phyloP scores from a whole-genome alignment of 352 stramenopile species.

The Phytophthora cactorum region DNA sequence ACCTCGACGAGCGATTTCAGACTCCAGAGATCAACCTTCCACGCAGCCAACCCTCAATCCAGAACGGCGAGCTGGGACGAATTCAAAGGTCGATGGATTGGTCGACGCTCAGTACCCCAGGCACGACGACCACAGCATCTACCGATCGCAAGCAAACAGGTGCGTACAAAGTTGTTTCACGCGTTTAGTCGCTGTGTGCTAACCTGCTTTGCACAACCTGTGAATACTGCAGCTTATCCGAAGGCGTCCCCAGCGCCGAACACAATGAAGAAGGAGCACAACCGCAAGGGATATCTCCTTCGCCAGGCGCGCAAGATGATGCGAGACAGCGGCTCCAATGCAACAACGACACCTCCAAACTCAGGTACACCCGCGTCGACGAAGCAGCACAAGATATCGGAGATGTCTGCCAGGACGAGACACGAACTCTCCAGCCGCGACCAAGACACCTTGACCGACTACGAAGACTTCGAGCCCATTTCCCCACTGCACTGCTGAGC shows the following conservation, averaged over 20 bases:
- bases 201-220: background rate
- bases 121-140: background rate
- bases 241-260: conserved; percentile 12
- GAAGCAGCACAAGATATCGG: conserved; percentile 15
- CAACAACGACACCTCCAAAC: background rate
- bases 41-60: conserved; percentile 12
- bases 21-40: conserved; percentile 16
- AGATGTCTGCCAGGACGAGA: conserved; percentile 11
- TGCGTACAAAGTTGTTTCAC: conserved; percentile 4
- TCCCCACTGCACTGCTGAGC: conserved; percentile 27
- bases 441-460: background rate
- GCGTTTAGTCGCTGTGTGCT: background rate
- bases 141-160: conserved; percentile 31
- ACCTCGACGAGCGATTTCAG: conserved; percentile 31
- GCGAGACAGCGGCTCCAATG: conserved; percentile 26
- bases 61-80: conserved; percentile 21
- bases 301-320: conserved; percentile 62
- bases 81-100: conserved; percentile 30
- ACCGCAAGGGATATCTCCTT: conserved; percentile 73
- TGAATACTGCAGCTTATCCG: conserved; percentile 17
- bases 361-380: background rate
- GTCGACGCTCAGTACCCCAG: conserved; percentile 1
- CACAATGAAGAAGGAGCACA: conserved; percentile 75
- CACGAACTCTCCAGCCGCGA: conserved; percentile 11
- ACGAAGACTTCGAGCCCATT: conserved; percentile 18